A percentile compares a stretch with the other conserved stretches of the same genome.
phyloP scores from a whole-genome alignment of 495 filamentous ascomycete species.

The Penicillium bialowiezense region DNA sequence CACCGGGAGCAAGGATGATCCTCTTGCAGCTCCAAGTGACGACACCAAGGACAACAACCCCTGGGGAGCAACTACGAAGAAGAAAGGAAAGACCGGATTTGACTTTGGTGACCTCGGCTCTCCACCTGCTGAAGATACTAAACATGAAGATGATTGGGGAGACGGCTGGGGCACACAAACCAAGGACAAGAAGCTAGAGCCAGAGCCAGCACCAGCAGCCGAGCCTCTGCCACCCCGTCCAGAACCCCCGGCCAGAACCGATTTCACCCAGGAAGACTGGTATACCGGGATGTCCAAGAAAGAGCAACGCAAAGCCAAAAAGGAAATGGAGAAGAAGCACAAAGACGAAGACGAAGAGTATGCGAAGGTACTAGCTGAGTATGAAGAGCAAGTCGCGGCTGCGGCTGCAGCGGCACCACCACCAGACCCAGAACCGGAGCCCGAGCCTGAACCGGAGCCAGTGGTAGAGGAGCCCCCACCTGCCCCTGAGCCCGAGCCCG shows the following conservation, averaged over 20 bases:
- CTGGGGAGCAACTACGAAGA: conserved; percentile 39
- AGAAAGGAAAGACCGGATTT: conserved; percentile 40
- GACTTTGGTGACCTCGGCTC: conserved; percentile 45
- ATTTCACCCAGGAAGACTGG: conserved; percentile 16
- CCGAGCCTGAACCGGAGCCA: conserved; percentile 16
- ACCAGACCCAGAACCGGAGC: neutral
- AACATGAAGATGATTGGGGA: conserved; percentile 31
- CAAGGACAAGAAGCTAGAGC: conserved; percentile 32
- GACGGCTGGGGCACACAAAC: conserved; percentile 12
- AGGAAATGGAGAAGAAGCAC: conserved; percentile 27
- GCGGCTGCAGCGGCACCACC: neutral
- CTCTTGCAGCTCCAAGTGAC: conserved; percentile 32
- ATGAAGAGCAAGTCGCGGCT: neutral
- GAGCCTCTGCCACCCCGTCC: conserved; percentile 13
- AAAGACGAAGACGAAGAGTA: conserved; percentile 20
- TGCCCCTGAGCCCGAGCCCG: conserved; percentile 16
- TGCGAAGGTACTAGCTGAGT: conserved; percentile 1
- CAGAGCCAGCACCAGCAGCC: conserved; percentile 24
- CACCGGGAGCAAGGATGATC: conserved; percentile 29
- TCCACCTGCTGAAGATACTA: conserved; percentile 23
- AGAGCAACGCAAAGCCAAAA: conserved; percentile 34
- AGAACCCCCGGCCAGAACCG: neutral
- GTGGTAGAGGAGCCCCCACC: conserved; percentile 18
- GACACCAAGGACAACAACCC: conserved; percentile 37
- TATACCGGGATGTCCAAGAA: conserved; percentile 23